phyloP scores from a whole-genome alignment of 805 yeast species.

The Wickerhamomyces subpelliculosus region DNA sequence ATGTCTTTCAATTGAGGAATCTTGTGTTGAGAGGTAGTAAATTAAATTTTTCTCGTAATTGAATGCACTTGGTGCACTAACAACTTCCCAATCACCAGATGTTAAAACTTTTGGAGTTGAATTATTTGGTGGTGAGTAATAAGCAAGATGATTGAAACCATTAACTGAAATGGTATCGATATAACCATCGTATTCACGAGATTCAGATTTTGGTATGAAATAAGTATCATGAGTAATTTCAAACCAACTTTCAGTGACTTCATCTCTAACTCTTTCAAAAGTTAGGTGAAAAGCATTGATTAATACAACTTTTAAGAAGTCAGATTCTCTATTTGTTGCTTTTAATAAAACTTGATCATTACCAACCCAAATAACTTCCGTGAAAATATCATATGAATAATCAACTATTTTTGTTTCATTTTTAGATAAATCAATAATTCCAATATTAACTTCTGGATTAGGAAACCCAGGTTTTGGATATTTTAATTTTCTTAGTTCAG shows the following conservation, averaged over 20 bases:
- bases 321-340: conserved; percentile 61
- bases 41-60: conserved; percentile 46
- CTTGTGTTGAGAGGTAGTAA: conserved; percentile 63
- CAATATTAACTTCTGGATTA: conserved; percentile 59
- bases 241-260: conserved; percentile 58
- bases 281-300: conserved; percentile 36
- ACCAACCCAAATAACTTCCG: conserved; percentile 72
- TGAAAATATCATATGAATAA: conserved; percentile 39
- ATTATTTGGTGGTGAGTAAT: conserved; percentile 64
- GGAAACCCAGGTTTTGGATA: conserved; percentile 82
- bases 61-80: conserved; percentile 57
- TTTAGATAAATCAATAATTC: conserved; percentile 32
- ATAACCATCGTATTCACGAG: conserved; percentile 57
- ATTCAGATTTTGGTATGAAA: conserved; percentile 44
- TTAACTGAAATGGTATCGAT: conserved; percentile 66
- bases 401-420: conserved; percentile 32
- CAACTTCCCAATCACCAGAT: conserved; percentile 88
- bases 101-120: conserved; percentile 54
- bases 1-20: conserved; percentile 79
- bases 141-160: conserved; percentile 73
- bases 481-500: conserved; percentile 53
- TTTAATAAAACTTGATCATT: conserved; percentile 43
- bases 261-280: conserved; percentile 40
- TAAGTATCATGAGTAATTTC: conserved; percentile 63
- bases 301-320: conserved; percentile 48